A percentile compares a stretch with the other conserved stretches of the same genome.
Evolutionary conservation across 495 filamentous ascomycete species (phyloP).

Genomic region (Mycothermus thermophilus): DNA sequence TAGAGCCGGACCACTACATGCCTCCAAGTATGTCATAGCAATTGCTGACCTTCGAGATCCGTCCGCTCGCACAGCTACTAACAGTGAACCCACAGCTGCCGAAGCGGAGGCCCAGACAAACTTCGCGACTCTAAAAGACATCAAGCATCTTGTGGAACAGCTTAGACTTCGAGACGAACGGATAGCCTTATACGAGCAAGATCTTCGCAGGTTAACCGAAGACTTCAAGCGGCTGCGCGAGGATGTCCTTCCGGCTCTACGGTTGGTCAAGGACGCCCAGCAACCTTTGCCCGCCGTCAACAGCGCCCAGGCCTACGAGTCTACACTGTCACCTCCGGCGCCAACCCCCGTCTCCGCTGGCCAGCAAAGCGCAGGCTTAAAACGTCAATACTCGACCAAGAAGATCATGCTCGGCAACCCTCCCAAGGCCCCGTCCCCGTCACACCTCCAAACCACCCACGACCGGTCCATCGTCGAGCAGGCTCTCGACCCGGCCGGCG

Average conservation of each 20-base stretch:
- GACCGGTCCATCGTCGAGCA: constrained; percentile 43
- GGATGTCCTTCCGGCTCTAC: constrained; percentile 78
- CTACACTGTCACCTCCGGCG: constrained; percentile 36
- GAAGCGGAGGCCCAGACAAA: constrained; percentile 75
- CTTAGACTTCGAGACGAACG: constrained; percentile 78
- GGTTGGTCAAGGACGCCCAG: constrained; percentile 77
- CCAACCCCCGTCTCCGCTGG: constrained; percentile 35
- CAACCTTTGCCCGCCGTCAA: constrained; percentile 60
- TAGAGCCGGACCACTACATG: constrained; percentile 87
- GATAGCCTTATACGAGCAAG: constrained; percentile 63
- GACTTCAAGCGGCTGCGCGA: constrained; percentile 76
- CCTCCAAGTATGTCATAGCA: constrained; percentile 69
- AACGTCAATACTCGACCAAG: constrained; percentile 81
- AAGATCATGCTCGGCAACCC: constrained; percentile 70
- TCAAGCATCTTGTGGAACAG: constrained; percentile 74
- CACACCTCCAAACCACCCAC: constrained; percentile 49
- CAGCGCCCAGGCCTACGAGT: constrained; percentile 31
- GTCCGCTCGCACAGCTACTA: constrained; percentile 17
- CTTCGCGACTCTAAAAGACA: constrained; percentile 79
- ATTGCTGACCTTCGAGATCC: too few relatives aligned
- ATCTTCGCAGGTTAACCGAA: constrained; percentile 66
- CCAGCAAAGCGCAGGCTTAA: constrained; percentile 40
- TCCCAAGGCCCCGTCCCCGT: constrained; percentile 65
- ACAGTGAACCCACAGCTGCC: constrained; percentile 45
- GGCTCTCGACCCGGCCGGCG: constrained; percentile 38